These are phyloP conservation scores for Pichia sporocuriosa DNA, from an alignment of 805 yeast genomes.

Conservation along the genomic window DNA sequence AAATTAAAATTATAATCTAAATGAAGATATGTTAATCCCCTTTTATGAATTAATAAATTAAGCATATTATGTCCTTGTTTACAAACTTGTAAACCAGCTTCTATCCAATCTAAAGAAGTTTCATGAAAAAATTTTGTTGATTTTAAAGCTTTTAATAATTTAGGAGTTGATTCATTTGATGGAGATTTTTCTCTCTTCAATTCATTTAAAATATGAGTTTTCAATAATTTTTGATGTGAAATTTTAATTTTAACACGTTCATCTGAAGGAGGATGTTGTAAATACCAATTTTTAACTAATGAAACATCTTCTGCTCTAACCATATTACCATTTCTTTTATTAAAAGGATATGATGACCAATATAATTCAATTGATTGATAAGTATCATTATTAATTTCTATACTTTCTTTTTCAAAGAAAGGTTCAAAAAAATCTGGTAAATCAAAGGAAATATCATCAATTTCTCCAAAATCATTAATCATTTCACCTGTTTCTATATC, in stretches of 20 bases:
- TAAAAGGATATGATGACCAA: conserved; percentile 83
- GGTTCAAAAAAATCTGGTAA: conserved; percentile 39
- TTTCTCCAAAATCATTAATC: conserved; percentile 31
- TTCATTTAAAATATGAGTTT: conserved; percentile 64
- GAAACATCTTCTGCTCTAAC: conserved; percentile 89
- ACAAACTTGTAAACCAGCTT: conserved; percentile 92
- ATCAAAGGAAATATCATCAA: conserved; percentile 26
- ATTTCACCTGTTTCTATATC: conserved; percentile 24
- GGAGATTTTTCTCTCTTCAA: conserved; percentile 43
- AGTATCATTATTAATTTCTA: conserved; percentile 39
- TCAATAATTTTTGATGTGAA: conserved; percentile 85
- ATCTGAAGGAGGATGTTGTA: conserved; percentile 50
- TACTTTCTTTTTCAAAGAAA: conserved; percentile 38
- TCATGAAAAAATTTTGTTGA: conserved; percentile 85
- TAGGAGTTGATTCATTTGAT: conserved; percentile 41
- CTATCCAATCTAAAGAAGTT: conserved; percentile 95
- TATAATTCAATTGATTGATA: conserved; percentile 59
- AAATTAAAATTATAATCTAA: conserved; percentile 91
- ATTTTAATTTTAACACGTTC: conserved; percentile 73
- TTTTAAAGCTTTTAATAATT: conserved; percentile 58
- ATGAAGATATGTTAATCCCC: conserved; percentile 87
- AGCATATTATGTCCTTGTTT: conserved; percentile 93
- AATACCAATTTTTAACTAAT: conserved; percentile 74
- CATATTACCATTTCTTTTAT: conserved; percentile 62
- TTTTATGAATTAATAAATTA: conserved; percentile 79